A percentile compares a stretch with the other conserved stretches of the same genome.
Conservation (phyloP, 2,329 filamentous ascomycete species). For the Aspergillus neotritici region DNA sequence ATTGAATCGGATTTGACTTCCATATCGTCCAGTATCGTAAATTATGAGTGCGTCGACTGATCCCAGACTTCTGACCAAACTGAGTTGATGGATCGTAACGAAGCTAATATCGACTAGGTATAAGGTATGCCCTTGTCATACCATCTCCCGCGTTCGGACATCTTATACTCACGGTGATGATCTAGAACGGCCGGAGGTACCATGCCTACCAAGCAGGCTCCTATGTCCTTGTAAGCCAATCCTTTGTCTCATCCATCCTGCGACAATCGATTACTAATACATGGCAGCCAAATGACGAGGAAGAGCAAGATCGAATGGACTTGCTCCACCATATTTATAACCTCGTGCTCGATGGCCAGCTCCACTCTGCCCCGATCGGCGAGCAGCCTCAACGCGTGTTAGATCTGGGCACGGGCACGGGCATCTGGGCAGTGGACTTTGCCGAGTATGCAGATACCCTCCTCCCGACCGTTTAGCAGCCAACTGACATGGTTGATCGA, state of each 20-base stretch:
- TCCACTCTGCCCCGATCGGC: not conserved
- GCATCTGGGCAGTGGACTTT: slow-evolving; percentile 20
- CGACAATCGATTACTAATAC: not conserved
- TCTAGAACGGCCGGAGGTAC: slow-evolving; percentile 7
- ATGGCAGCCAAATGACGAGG: slow-evolving; percentile 11
- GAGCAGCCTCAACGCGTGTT: not conserved
- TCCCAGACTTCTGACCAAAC: too few species aligned
- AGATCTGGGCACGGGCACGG: slow-evolving; percentile 24
- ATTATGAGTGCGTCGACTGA: too few species aligned
- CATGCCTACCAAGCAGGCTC: slow-evolving; percentile 4
- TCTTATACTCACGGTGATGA: not conserved
- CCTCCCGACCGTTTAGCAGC: too few species aligned
- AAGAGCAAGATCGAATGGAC: slow-evolving; percentile 11
- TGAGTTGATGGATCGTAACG: too few species aligned
- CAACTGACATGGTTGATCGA: slow-evolving; percentile 2
- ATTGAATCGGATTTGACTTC: too few species aligned
- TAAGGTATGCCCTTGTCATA: too few species aligned
- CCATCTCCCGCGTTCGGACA: too few species aligned
- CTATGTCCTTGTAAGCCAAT: slow-evolving; percentile 4
- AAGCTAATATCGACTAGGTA: too few species aligned
- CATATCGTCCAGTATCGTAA: too few species aligned
- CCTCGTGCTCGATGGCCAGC: not conserved
- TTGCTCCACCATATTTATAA: slow-evolving; percentile 7
- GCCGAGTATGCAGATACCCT: slow-evolving; percentile 11
- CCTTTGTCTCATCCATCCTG: not conserved